Evolutionary conservation across 345 rosid species (phyloP), one percentile per base, ranked within the genome.

Genomic region (Reutealis trisperma): DNA sequence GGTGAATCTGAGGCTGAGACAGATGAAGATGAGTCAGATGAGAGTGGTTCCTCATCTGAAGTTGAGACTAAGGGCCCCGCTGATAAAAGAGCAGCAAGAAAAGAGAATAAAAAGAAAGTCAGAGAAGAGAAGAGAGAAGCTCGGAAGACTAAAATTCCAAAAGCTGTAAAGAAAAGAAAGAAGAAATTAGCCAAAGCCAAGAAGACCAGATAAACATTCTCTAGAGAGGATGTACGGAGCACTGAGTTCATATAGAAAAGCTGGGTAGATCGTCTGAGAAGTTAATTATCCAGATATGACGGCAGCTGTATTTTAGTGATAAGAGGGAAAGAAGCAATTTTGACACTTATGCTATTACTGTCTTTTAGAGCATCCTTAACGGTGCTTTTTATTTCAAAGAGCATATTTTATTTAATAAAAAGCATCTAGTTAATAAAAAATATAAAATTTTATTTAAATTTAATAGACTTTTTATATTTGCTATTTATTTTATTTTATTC

Each of bases 71-170:
- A 73, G 76, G 81, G 75, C 71, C 81, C 86, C 24, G 77, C 42
- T 16, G 95, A 91, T 75, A 91, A 85, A 88, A 92, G 80, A 83
- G 89, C 97, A 12, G 97, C 97, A 0, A 90, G 98, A 83, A 96
- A 96, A 86, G 98, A 92, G 88, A 81, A 96, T 70, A 96, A 96
- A 78, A 96, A 90, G 97, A 96, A 91, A 83, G 98, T 96, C 2
- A 96, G 89, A 81, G 99, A 96, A 79, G 99, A 93, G 82, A 93
- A 90, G 83, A 87, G 97, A 80, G 99, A 96, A 60, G 81, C 94
- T 62, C 85, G 98, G 73, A 96, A 93, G 85, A 96, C 65, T 1
- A 96, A 96, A 83, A 86, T 85, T 57, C 98, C 98, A 1, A 96
- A 96, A 86, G 91, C 97, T 70, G 82, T 90, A 6, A 96, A 93